phyloP scores from a whole-genome alignment of 1,139 yeast species.

The Yamadazyma diospyri region DNA sequence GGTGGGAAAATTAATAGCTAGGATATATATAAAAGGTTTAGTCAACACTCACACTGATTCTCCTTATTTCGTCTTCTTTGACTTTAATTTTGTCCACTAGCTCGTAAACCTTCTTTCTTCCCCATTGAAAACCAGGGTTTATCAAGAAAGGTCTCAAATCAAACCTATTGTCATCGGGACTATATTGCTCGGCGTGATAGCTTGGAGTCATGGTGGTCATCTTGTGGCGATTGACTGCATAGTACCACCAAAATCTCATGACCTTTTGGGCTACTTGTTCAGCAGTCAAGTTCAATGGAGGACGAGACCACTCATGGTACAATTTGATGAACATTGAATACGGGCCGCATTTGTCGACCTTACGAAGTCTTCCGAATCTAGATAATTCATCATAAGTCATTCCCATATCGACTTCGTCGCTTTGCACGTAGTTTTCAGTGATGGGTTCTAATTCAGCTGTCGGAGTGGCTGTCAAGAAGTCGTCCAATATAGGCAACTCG shows the following conservation, averaged over 20 bases:
- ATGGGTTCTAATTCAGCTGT: conserved; percentile 98
- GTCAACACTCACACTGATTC: conserved; percentile 27
- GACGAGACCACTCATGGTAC: conserved; percentile 89
- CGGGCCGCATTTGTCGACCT: conserved; percentile 94
- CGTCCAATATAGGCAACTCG: conserved; percentile 70
- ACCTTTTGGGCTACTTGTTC: conserved; percentile 88
- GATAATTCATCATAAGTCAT: conserved; percentile 94
- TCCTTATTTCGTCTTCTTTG: conserved; percentile 26
- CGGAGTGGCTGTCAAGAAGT: conserved; percentile 86
- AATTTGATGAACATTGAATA: conserved; percentile 88
- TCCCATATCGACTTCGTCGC: conserved; percentile 98
- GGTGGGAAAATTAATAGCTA: conserved; percentile 41
- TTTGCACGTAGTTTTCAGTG: conserved; percentile 85
- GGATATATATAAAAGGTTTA: conserved; percentile 9
- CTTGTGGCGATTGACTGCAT: conserved; percentile 93
- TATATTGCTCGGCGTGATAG: conserved; percentile 95
- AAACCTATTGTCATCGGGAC: conserved; percentile 96
- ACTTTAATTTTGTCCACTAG: conserved; percentile 55
- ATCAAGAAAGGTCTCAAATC: conserved; percentile 93
- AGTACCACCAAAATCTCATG: conserved; percentile 85
- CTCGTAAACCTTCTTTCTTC: conserved; percentile 80
- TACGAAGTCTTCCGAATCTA: conserved; percentile 85
- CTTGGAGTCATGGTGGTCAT: conserved; percentile 96
- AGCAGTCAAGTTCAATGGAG: conserved; percentile 61
- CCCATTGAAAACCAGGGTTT: conserved; percentile 88